Percentiles rank a stretch among this genome's conserved stretches.
phyloP scores from a whole-genome alignment of 2,329 filamentous ascomycete genomes.

The Fusarium oligoseptatum region DNA sequence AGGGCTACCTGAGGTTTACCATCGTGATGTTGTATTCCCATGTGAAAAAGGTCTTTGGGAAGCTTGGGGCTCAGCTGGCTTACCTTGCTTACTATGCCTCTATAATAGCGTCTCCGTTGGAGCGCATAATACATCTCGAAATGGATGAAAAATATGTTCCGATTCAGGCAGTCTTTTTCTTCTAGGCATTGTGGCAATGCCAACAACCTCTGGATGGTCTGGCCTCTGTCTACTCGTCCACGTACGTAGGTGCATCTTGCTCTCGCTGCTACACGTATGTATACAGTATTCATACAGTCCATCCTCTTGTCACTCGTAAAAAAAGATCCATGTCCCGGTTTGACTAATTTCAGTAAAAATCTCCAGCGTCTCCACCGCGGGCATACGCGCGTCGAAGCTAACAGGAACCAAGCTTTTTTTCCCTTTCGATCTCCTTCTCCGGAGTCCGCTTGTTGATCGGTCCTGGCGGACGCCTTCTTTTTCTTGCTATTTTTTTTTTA shows the following conservation, averaged over 20 bases:
- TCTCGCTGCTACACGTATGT: background rate
- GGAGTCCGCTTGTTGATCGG: slow-evolving; percentile 35
- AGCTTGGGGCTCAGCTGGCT: background rate
- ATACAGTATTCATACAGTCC: slow-evolving; percentile 40
- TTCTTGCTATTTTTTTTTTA: background rate
- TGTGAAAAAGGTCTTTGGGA: background rate
- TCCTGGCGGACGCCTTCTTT: slow-evolving; percentile 6
- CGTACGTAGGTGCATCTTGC: background rate
- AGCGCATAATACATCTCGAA: background rate
- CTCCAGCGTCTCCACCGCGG: slow-evolving; percentile 39
- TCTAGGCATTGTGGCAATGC: slow-evolving; percentile 15
- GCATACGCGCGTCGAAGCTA: slow-evolving; percentile 37
- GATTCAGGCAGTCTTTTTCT: background rate
- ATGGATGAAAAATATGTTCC: background rate
- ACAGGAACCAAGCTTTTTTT: slow-evolving; percentile 42
- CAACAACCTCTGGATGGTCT: slow-evolving; percentile 16
- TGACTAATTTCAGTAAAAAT: slow-evolving; percentile 35
- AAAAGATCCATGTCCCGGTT: slow-evolving; percentile 20
- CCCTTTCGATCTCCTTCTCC: slow-evolving; percentile 26
- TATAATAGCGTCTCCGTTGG: background rate
- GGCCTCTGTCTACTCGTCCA: slow-evolving; percentile 3
- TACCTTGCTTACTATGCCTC: background rate
- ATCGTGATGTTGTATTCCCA: slow-evolving; percentile 7
- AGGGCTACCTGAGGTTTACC: background rate
- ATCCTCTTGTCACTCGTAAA: background rate